A percentile compares a stretch with the other conserved stretches of the same genome.
Evolutionary conservation across 2,329 filamentous ascomycete species (phyloP).

Genomic region (Plenodomus tracheiphilus): DNA sequence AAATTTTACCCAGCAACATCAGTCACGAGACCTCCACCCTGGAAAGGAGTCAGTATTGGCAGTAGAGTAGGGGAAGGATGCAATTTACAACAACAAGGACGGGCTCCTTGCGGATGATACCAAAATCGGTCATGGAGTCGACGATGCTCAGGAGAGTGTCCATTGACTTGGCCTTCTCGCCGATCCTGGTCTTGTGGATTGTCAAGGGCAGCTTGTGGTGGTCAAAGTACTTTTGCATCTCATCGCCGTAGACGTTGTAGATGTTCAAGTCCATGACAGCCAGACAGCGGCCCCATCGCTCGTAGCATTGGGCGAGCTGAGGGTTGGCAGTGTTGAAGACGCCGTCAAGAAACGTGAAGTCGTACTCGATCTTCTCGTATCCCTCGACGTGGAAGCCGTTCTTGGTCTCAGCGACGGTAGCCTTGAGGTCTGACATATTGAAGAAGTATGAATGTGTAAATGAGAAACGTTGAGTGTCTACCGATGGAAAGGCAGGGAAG

Average conservation of each 20-base stretch:
- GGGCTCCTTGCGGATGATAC: constrained; percentile 64
- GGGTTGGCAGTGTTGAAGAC: constrained; percentile 65
- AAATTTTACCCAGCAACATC: constrained; percentile 66
- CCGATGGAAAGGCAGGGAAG: constrained; percentile 11
- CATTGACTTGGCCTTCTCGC: constrained; percentile 75
- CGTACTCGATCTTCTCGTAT: constrained; percentile 76
- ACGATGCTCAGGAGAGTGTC: constrained; percentile 70
- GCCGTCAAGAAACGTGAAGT: constrained; percentile 72
- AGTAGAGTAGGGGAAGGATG: background rate
- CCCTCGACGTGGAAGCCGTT: constrained; percentile 71
- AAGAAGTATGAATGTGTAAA: constrained; percentile 11
- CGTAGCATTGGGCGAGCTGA: constrained; percentile 67
- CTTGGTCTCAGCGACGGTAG: constrained; percentile 64
- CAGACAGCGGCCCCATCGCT: constrained; percentile 66
- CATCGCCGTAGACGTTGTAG: constrained; percentile 66
- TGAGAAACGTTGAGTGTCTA: constrained; percentile 33
- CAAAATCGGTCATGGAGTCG: constrained; percentile 75
- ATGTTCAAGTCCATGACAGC: constrained; percentile 74
- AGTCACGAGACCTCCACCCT: constrained; percentile 48
- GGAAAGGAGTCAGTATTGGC: constrained; percentile 11
- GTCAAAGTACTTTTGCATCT: constrained; percentile 69
- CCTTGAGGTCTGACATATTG: constrained; percentile 69
- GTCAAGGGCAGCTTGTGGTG: constrained; percentile 65
- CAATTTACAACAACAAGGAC: constrained; percentile 40
- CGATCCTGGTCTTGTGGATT: constrained; percentile 74